Base-by-base conservation (phyloP, 306 rosid genomes). In the Lathyrus sativus region DNA sequence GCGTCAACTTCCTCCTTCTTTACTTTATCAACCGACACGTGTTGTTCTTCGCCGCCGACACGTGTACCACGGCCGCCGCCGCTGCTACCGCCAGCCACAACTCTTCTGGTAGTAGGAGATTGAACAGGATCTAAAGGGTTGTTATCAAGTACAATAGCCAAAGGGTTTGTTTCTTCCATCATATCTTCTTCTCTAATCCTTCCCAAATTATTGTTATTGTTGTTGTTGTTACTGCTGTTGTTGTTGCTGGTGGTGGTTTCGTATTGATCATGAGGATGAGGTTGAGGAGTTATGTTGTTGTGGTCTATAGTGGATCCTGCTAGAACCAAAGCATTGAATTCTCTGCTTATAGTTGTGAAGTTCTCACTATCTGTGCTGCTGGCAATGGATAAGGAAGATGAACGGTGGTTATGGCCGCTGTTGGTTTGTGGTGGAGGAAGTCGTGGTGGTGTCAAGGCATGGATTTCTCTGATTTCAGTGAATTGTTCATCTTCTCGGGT, bases 1-100 rank as follows among this genome's bases (percentile, higher is more conserved):
- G 97, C 56, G 61, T 95, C 99, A 79, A 95, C 95, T 78, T 95
- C 99, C 60, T 95, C 99, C 72, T 90, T 85, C 95, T 95, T 95
- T 80, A 95, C 95, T 51, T 76, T 82, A 57, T 88, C 78, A 69
- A 95, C 87, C 4, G 95, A 92, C 49, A 82, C 70, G 5, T 37
- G 74, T 28, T 78, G 86, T 48, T 77, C 63, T 12, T 29, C 13
- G 7, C 64, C 75, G 5, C 62, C 28, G 2, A 3, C 3, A 31
- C 63, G 14, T 11, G 33, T 11, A n/a, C 55, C 10, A 17, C 7
- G 6, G 18, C 29, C 71, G 8, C 18, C 65, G 9, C 37, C 2
- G 37, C 9, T 1, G 39, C 9, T 49, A 24, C 66, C 68, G 8
- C 18, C 65, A 6, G 37, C 17, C 48, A 18, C 39, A 11, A 5